A percentile compares a stretch with the other conserved stretches of the same genome.
Conservation (phyloP, 495 filamentous ascomycete genomes). For the Lasiosphaeria miniovina region DNA sequence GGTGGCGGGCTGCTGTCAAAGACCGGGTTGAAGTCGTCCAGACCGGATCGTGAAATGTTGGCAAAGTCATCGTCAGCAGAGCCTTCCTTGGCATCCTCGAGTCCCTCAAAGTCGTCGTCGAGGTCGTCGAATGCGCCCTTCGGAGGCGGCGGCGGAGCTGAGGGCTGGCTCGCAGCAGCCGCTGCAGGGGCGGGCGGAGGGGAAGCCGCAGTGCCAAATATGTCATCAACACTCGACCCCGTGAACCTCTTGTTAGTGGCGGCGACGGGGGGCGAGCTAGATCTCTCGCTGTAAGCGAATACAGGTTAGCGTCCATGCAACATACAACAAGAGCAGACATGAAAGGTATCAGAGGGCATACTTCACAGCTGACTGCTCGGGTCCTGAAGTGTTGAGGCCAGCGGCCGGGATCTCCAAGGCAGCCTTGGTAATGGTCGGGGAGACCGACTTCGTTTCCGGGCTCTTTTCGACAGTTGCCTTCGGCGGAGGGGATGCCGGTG, state of each 20-base stretch:
- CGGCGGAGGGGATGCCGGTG: conserved; percentile 61
- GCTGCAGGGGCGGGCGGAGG: conserved; percentile 10
- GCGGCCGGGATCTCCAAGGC: conserved; percentile 12
- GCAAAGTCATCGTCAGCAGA: conserved; percentile 88
- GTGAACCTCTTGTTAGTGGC: conserved; percentile 13
- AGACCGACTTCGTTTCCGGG: conserved; percentile 22
- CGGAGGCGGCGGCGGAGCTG: conserved; percentile 28
- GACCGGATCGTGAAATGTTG: conserved; percentile 53
- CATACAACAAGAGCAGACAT: background rate
- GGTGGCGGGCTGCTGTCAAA: conserved; percentile 59
- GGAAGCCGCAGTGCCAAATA: conserved; percentile 28
- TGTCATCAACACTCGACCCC: conserved; percentile 28
- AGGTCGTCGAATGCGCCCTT: conserved; percentile 65
- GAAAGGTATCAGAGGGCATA: conserved; percentile 14
- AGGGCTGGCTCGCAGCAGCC: conserved; percentile 13
- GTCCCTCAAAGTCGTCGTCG: conserved; percentile 83
- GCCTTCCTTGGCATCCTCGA: conserved; percentile 85
- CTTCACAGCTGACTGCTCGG: conserved; percentile 26
- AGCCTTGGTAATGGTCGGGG: conserved; percentile 25
- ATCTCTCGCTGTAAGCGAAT: conserved; percentile 27
- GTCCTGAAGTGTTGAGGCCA: conserved; percentile 15
- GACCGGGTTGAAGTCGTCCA: conserved; percentile 65
- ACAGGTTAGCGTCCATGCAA: background rate
- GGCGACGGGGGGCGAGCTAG: conserved; percentile 19
- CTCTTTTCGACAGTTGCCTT: conserved; percentile 32